Percentiles rank a stretch among this genome's conserved stretches.
These are phyloP conservation scores for Pseudopyrenochaeta lycopersici DNA, from an alignment of 2,329 filamentous ascomycete genomes.

Conservation along the genomic window DNA sequence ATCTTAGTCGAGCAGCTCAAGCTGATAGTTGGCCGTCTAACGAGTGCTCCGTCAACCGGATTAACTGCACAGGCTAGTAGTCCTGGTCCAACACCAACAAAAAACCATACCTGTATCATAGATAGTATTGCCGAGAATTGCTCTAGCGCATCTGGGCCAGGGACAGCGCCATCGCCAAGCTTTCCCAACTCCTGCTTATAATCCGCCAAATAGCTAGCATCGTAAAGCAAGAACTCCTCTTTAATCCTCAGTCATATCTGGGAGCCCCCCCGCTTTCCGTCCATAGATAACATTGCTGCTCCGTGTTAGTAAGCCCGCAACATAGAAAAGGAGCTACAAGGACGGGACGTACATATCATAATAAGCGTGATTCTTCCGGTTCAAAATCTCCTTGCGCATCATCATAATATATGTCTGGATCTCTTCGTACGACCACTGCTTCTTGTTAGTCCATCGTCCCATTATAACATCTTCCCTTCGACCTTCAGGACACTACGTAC, in stretches of 20 bases:
- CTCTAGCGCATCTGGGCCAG: no score
- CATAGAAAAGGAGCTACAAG: neutral
- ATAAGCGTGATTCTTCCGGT: constrained; percentile 39
- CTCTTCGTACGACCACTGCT: constrained; percentile 52
- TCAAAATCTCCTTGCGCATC: constrained; percentile 35
- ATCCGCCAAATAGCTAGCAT: neutral
- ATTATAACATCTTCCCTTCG: no score
- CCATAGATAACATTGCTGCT: constrained; percentile 4
- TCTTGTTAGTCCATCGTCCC: no score
- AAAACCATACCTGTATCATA: no score
- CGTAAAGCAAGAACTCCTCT: neutral
- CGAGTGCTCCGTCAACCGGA: no score
- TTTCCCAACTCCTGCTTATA: neutral
- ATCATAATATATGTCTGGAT: constrained; percentile 52
- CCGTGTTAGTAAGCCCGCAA: neutral
- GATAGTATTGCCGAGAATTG: no score
- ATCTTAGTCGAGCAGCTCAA: no score
- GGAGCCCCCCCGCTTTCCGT: constrained; percentile 1
- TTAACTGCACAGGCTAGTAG: no score
- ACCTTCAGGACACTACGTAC: no score
- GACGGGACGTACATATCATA: constrained; percentile 29
- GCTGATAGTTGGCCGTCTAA: no score
- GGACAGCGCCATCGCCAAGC: no score
- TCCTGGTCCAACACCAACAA: no score
- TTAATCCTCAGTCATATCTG: constrained; percentile 1